Evolutionary conservation across 108 stramenopile species (phyloP).

Genomic region (Asterionellopsis glacialis): DNA sequence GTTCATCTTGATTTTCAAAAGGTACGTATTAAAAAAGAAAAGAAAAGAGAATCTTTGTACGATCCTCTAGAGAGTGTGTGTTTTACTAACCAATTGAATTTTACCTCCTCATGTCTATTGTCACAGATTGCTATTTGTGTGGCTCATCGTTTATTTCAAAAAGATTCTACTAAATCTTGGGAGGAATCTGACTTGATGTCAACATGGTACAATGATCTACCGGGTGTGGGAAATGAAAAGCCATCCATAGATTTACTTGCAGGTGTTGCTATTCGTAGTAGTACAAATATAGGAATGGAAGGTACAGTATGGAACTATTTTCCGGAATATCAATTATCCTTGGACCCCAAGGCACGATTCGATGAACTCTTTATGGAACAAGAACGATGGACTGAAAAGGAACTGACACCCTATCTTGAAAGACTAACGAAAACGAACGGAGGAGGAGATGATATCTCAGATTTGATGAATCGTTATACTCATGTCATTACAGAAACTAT

Average conservation of each 20-base stretch:
- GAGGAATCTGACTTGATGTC: neutral
- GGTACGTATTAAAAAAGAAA: no score
- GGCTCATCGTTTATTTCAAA: conserved; percentile 13
- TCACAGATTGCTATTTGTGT: conserved; percentile 5
- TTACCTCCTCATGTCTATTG: neutral
- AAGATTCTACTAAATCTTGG: neutral
- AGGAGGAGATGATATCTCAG: neutral
- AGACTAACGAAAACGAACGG: neutral
- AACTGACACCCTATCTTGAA: conserved; percentile 12
- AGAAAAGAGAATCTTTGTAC: no score
- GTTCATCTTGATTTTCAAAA: conserved; percentile 3
- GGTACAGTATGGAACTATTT: neutral
- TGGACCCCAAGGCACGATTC: conserved; percentile 1
- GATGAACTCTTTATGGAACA: conserved; percentile 4
- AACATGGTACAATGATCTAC: conserved; percentile 9
- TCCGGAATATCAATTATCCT: neutral
- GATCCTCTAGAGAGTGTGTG: no score
- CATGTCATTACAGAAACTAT: neutral
- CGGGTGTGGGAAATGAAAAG: conserved; percentile 12
- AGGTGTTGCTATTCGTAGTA: conserved; percentile 7
- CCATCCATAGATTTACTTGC: conserved; percentile 5
- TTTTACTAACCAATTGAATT: no score
- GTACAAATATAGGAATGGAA: neutral
- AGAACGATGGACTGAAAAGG: conserved; percentile 12
- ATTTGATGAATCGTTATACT: neutral